Evolutionary conservation across 1,284 basidiomycete genomes (phyloP).

Genomic region (Ceratobasidium papillatum): DNA sequence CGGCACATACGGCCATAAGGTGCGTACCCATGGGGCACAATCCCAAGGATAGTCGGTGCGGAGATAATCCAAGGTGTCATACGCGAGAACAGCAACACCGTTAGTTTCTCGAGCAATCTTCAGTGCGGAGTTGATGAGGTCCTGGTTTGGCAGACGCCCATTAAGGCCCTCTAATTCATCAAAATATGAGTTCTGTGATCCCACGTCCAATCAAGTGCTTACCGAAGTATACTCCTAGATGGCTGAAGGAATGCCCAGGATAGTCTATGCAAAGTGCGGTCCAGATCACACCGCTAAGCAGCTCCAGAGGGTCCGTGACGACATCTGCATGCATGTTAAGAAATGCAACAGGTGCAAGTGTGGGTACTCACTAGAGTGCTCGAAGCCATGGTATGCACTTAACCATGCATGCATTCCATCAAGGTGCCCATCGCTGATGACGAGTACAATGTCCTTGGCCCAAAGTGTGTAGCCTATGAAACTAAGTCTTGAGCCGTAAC

Average conservation of each 20-base stretch:
- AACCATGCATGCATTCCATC: slow-evolving; percentile 95
- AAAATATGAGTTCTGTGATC: not conserved
- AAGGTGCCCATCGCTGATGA: slow-evolving; percentile 87
- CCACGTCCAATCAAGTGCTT: slow-evolving; percentile 47
- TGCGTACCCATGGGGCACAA: slow-evolving; percentile 46
- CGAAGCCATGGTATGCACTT: slow-evolving; percentile 77
- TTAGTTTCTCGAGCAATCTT: slow-evolving; percentile 76
- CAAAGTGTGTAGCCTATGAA: slow-evolving; percentile 83
- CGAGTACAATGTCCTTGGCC: slow-evolving; percentile 93
- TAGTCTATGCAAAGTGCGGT: slow-evolving; percentile 95
- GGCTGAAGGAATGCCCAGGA: slow-evolving; percentile 94
- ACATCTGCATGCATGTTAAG: slow-evolving; percentile 6
- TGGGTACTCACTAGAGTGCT: slow-evolving; percentile 66
- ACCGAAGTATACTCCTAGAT: slow-evolving; percentile 92
- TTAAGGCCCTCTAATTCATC: slow-evolving; percentile 85
- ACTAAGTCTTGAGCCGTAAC: slow-evolving; percentile 28
- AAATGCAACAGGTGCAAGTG: not conserved
- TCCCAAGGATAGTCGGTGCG: slow-evolving; percentile 51
- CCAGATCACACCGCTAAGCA: slow-evolving; percentile 86
- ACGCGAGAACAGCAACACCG: slow-evolving; percentile 76
- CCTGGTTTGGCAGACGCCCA: slow-evolving; percentile 95
- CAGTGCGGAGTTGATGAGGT: slow-evolving; percentile 86
- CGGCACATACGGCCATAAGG: slow-evolving; percentile 48
- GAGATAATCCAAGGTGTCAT: slow-evolving; percentile 70
- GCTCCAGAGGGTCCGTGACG: slow-evolving; percentile 60